phyloP scores from a whole-genome alignment of 1,139 yeast species.

The Pichia inconspicua region DNA sequence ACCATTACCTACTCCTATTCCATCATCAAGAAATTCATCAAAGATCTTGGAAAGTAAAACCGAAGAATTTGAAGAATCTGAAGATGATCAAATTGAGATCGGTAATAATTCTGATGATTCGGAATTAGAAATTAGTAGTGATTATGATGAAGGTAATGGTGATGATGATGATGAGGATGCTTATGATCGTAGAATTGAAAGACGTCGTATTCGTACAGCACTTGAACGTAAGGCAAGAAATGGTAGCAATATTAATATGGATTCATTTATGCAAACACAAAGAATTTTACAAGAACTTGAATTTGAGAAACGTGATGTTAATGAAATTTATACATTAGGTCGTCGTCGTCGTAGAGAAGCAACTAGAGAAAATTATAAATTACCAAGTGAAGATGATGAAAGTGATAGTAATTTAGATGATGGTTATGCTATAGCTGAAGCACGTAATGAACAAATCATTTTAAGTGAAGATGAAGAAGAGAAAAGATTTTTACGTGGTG shows the following conservation, averaged over 20 bases:
- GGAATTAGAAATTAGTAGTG: not conserved
- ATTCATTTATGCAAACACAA: constrained; percentile 5
- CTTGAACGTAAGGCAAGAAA: not conserved
- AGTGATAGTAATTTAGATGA: constrained; percentile 5
- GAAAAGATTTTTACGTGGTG: constrained; percentile 13
- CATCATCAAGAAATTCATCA: not conserved
- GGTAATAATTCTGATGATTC: not conserved
- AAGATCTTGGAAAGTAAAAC: not conserved
- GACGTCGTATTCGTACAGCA: not conserved
- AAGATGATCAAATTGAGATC: constrained; percentile 1
- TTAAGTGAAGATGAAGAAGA: constrained; percentile 18
- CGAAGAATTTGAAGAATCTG: not conserved
- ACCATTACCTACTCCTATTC: not conserved
- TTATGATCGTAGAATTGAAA: not conserved
- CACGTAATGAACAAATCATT: constrained; percentile 14
- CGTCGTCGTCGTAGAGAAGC: constrained; percentile 12
- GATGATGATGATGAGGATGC: not conserved
- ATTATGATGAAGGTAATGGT: not conserved
- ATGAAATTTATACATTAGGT: constrained; percentile 3
- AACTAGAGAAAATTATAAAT: constrained; percentile 13
- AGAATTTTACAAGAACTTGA: constrained; percentile 10
- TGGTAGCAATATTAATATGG: not conserved
- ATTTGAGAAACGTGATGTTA: constrained; percentile 12
- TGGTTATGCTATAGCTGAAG: constrained; percentile 15
- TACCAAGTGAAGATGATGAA: constrained; percentile 10